Percentiles rank a stretch among this genome's conserved stretches.
Conservation (phyloP, 1,284 basidiomycete genomes). For the Papiliotrema flavescens region DNA sequence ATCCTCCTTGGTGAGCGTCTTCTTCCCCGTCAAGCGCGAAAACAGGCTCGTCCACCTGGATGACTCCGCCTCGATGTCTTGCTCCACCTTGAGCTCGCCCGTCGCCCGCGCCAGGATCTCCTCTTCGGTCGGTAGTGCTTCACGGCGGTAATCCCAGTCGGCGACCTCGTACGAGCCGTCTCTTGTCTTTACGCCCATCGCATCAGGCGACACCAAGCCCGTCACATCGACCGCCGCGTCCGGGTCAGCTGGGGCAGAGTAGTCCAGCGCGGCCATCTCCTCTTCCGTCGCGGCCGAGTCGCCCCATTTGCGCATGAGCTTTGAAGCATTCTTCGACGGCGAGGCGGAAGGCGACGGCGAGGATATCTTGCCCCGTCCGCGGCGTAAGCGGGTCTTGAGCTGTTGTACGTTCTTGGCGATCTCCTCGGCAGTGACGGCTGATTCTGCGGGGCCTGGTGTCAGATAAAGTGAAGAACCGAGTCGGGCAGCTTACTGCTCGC, state of each 20-base stretch:
- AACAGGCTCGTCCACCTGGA: constrained; percentile 59
- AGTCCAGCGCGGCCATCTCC: constrained; percentile 89
- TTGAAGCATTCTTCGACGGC: constrained; percentile 55
- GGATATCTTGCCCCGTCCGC: constrained; percentile 48
- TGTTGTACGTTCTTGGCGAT: constrained; percentile 90
- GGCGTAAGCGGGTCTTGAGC: constrained; percentile 68
- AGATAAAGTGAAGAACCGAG: not conserved
- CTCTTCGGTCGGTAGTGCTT: constrained; percentile 40
- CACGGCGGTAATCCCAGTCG: constrained; percentile 71
- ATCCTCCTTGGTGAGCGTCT: constrained; percentile 76
- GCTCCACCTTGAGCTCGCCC: constrained; percentile 33
- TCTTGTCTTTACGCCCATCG: constrained; percentile 61
- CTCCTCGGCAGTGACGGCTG: constrained; percentile 60
- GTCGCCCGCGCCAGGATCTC: constrained; percentile 40
- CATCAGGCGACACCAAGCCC: constrained; percentile 44
- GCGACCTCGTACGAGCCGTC: constrained; percentile 91
- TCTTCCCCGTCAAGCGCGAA: constrained; percentile 73
- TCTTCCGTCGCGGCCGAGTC: constrained; percentile 69
- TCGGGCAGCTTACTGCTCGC: constrained; percentile 16
- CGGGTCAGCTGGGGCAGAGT: constrained; percentile 50
- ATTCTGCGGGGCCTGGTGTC: not conserved
- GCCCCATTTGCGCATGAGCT: constrained; percentile 88
- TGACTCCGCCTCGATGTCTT: not conserved
- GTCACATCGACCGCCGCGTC: constrained; percentile 45
- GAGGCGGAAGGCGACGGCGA: constrained; percentile 25